Evolutionary conservation across 371 early-diverging fungal genomes (phyloP), one percentile per base, ranked within the genome.

Genomic region (Syncephalis plumigaleata): DNA sequence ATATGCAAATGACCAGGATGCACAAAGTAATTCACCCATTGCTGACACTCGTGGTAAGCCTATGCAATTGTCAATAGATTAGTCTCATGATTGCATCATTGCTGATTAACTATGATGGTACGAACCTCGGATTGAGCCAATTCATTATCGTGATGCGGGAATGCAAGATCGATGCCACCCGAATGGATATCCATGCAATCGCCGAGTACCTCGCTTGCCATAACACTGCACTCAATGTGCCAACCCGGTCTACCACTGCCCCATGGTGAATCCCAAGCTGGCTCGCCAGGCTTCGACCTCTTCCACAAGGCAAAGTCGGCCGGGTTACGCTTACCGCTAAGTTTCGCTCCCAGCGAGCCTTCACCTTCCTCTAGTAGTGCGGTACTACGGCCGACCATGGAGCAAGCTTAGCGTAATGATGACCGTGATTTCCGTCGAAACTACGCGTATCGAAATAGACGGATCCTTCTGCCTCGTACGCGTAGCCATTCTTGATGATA

Each of bases 101-200:
- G 46, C 15, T 36, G 11, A 9, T 24, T 22, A 50, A 15, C 3
- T 21, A 42, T 21, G 9, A 24, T 15, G 24, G 24, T 20, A 50
- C 52, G 21, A 51, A 70, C 76, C 70, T 97, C 97, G 2, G 92
- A 70, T 67, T 98, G 99, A 5, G 97, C 98, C 42, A 99, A 57
- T 65, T 99, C 99, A 57, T 99, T 98, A 62, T 98, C 98, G 67
- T 99, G 99, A 61, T 99, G 99, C 39, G 99, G 99, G 77, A 99
- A 99, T 11, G 84, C 83, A 39, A 99, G 69, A 70, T 99, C 99
- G 48, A 89, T 80, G 24, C 99, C 99, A 48, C 99, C 99, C 16
- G 91, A 81, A 67, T 99, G 99, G 57, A 99, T 87, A 65, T 99
- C 99, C 60, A 99, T 76, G 26, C 71, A 67, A 22, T 77, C 71